phyloP scores from a whole-genome alignment of 2,329 filamentous ascomycete species.

The Epichloe coenophiala region DNA sequence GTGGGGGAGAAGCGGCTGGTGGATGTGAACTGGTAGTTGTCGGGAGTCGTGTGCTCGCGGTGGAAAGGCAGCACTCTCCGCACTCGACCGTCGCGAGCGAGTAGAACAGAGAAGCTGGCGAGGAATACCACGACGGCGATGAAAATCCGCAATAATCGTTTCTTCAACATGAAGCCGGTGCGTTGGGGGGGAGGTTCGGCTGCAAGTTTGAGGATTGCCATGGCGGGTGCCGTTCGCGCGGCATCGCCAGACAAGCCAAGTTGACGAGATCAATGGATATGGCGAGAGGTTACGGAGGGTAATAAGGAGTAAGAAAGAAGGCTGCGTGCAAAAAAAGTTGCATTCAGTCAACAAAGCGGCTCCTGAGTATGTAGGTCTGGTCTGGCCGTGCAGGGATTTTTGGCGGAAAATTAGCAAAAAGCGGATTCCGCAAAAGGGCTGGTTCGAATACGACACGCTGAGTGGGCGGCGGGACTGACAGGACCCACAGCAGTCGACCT shows the following conservation, averaged over 20 bases:
- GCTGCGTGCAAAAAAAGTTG: too few species aligned
- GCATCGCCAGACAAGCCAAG: slow-evolving; percentile 7
- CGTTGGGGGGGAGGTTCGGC: slow-evolving; percentile 1
- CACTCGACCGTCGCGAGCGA: not conserved
- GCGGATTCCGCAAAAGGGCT: too few species aligned
- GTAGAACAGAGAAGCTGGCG: slow-evolving; percentile 6
- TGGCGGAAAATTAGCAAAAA: too few species aligned
- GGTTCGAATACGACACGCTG: too few species aligned
- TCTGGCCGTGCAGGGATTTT: too few species aligned
- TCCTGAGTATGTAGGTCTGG: too few species aligned
- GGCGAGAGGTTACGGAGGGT: too few species aligned
- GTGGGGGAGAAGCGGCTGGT: slow-evolving; percentile 19
- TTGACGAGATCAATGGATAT: not conserved
- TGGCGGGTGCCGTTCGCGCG: not conserved
- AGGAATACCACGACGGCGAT: slow-evolving; percentile 12
- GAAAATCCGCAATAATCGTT: slow-evolving; percentile 18
- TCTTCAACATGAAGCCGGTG: slow-evolving; percentile 14
- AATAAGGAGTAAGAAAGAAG: too few species aligned
- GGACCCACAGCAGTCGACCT: too few species aligned
- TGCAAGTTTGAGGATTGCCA: slow-evolving; percentile 2
- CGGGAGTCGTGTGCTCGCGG: slow-evolving; percentile 12
- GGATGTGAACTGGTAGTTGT: slow-evolving; percentile 16
- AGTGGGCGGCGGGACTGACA: too few species aligned
- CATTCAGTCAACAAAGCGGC: too few species aligned
- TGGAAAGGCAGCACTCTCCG: slow-evolving; percentile 7